Base-by-base conservation (phyloP, 805 yeast genomes). In the Saturnispora diversa region DNA sequence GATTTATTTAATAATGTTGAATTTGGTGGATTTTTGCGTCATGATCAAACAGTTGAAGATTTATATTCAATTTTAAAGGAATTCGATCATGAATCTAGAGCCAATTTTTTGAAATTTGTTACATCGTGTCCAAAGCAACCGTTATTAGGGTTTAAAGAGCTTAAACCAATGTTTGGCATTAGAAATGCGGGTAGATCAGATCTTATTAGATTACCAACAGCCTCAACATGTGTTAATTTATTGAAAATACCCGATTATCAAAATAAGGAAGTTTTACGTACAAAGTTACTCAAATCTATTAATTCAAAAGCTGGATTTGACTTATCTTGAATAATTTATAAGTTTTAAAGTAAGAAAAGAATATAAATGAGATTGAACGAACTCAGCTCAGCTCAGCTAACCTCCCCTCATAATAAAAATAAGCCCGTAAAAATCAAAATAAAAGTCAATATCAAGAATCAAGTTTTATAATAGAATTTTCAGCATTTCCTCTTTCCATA, bases 71-170 rank as follows among this genome's bases (percentile, higher is more conserved):
- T 86, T 5, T 66, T 92, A 5, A 65, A 65, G 4, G 95, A 84
- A 44, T 73, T 86, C 69, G 56, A 68, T 2, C 64, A 72, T 2
- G 70, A 69, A n/a, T 84, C 86, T 42, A 68, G 76, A 46, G 67
- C 75, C 16, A 72, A 74, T 37, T 71, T 92, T 42, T 61, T 92
- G 21, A 84, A 84, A 55, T 92, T 90, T 64, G 96, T 85, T 21
- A 92, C 97, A 0, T 83, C 96, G 0, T 94, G 86, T 1, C 80
- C 95, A 1, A 72, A 88, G 44, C 95, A 95, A 0, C 98, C 98
- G 1, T 65, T 92, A 30, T 68, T 85, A 20, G 98, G 98, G 0
- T 90, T 92, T 55, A 68, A 72, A 11, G 75, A 79, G 3, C 65
- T 86, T 35, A 64, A 62, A 23, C 98, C 98, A 0, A 68, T 66